Conservation (phyloP, 2,329 filamentous ascomycete genomes). For the Aspergillus ochraceoroseus region DNA sequence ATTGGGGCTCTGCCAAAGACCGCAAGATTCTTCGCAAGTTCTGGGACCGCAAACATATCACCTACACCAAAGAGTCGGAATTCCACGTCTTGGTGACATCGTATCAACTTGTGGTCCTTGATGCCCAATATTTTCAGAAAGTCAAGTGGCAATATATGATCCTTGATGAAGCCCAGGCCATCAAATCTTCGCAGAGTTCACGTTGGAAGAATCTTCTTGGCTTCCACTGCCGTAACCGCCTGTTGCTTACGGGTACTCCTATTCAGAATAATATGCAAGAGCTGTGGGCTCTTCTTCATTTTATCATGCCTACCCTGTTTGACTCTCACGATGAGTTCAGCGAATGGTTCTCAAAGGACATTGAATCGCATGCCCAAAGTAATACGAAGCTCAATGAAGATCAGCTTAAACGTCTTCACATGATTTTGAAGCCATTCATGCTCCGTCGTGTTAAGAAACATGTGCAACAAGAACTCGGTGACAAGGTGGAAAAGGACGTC, state of each 20-base stretch:
- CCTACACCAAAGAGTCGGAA: conserved; percentile 84
- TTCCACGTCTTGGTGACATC: conserved; percentile 97
- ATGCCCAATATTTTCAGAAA: conserved; percentile 97
- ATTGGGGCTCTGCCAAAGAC: conserved; percentile 93
- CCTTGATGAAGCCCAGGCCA: conserved; percentile 94
- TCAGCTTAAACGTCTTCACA: conserved; percentile 91
- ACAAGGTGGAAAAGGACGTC: conserved; percentile 96
- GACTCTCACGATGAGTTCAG: conserved; percentile 55
- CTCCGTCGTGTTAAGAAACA: conserved; percentile 99
- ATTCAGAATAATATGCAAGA: conserved; percentile 99
- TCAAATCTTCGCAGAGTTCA: conserved; percentile 95
- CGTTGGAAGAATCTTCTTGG: conserved; percentile 93
- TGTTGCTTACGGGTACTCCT: conserved; percentile 90
- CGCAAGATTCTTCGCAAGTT: conserved; percentile 96
- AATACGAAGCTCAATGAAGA: conserved; percentile 99
- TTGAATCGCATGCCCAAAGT: conserved; percentile 96
- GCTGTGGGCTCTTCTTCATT: conserved; percentile 93
- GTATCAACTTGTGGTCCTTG: conserved; percentile 93
- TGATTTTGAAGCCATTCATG: conserved; percentile 99
- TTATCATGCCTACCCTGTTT: conserved; percentile 99
- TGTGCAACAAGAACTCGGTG: conserved; percentile 95
- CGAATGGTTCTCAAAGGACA: conserved; percentile 56
- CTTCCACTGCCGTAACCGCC: conserved; percentile 91
- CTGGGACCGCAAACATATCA: conserved; percentile 97
- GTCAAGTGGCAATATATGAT: conserved; percentile 99